Base-by-base conservation (phyloP, 148 eudicot species). In the Beta vulgaris region DNA sequence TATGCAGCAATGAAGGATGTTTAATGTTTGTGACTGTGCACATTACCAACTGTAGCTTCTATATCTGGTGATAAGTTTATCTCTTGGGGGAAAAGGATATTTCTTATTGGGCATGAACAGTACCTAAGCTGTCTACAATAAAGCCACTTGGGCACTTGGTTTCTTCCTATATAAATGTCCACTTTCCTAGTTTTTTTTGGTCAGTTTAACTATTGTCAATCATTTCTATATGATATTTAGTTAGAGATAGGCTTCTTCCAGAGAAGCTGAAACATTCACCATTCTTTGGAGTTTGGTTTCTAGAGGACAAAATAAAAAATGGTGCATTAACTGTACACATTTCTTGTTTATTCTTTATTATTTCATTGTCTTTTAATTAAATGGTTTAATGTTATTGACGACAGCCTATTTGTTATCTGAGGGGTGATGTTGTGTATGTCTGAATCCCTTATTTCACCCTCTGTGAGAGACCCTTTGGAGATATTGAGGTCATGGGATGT, bases 61-160 rank as follows among this genome's bases (percentile, higher is more conserved):
- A 46, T 44, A 7, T 46, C n/a, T 68, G 32, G 16, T 68, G 25
- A 14, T 37, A 44, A 44, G 68, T 34, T 31, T 23, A 9, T 53
- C 48, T 35, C 15, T 65, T 40, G 4, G 54, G 67, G 26, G 61
- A 21, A 21, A 51, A n/a, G 4, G 58, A 23, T 32, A 21, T 53
- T 32, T n/a, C 65, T 69, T 43, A 46, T 76, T 11, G 49, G 39
- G n/a, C 26, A 57, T 67, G 55, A 44, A 68, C 23, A 42, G 40
- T 67, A n/a, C 48, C 46, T 34, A 34, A 66, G 9, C 3, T 37
- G 14, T 37, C 35, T 74, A 34, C 16, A 25, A 6, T 5, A 12
- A 16, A 37, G 54, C 10, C 37, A 39, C 40, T 37, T 57, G 1
- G 26, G 31, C 19, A n/a, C 61, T 39, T 16, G 29, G 46, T 58